A percentile compares a stretch with the other conserved stretches of the same genome.
phyloP scores from a whole-genome alignment of 768 basidiomycete genomes.

The Podaxis mareebaensis region DNA sequence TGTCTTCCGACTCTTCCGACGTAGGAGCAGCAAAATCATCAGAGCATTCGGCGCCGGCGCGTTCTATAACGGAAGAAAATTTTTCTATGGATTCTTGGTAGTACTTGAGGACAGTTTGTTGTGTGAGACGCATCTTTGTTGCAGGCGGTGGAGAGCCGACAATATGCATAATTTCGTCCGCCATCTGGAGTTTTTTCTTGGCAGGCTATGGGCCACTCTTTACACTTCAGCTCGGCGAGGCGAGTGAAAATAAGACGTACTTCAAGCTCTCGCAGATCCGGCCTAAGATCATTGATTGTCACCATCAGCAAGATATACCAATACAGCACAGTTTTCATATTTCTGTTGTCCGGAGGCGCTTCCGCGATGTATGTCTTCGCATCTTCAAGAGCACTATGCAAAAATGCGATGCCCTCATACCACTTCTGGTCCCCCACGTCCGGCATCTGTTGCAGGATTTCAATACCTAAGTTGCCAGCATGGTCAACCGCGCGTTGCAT shows the following conservation, averaged over 20 bases:
- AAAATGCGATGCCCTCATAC: conserved; percentile 62
- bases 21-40: conserved; percentile 18
- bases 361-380: conserved; percentile 49
- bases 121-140: conserved; percentile 51
- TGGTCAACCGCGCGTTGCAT: too few species aligned
- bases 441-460: background rate
- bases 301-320: conserved; percentile 60
- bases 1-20: conserved; percentile 47
- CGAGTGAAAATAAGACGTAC: background rate
- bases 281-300: conserved; percentile 49
- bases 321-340: conserved; percentile 59
- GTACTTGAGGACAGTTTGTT: conserved; percentile 48
- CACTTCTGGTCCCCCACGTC: conserved; percentile 30
- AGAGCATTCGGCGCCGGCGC: conserved; percentile 26
- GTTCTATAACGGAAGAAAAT: conserved; percentile 46
- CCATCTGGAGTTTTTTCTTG: conserved; percentile 44
- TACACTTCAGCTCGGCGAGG: too few species aligned
- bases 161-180: conserved; percentile 41
- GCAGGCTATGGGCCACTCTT: conserved; percentile 25
- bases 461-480: conserved; percentile 47
- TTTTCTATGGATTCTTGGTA: conserved; percentile 46
- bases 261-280: conserved; percentile 51
- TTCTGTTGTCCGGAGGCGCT: conserved; percentile 62
- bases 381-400: conserved; percentile 62
- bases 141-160: conserved; percentile 47